Evolutionary conservation across 768 basidiomycete genomes (phyloP).

Genomic region (Trametes meyenii): DNA sequence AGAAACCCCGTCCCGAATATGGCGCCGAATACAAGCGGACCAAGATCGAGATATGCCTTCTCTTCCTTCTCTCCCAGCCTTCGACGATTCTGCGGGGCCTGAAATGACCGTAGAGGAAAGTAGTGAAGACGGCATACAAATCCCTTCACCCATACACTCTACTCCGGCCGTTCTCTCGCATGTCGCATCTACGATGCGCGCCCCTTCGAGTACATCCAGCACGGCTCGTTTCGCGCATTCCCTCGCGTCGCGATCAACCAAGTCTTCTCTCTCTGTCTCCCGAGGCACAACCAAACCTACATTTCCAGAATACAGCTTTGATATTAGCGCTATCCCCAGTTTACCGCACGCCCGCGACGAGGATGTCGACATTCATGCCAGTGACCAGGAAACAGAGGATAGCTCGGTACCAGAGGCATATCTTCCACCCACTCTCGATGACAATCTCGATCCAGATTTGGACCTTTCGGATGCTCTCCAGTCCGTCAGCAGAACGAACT

Average conservation of each 20-base stretch:
- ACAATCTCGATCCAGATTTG: slow-evolving; percentile 24
- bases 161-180: slow-evolving; percentile 50
- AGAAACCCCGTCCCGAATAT: slow-evolving; percentile 85
- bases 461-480: slow-evolving; percentile 35
- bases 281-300: slow-evolving; percentile 9
- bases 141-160: slow-evolving; percentile 63
- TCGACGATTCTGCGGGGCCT: slow-evolving; percentile 64
- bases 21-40: slow-evolving; percentile 79
- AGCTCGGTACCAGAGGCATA: slow-evolving; percentile 31
- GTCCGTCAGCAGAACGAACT: slow-evolving; percentile 33
- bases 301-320: slow-evolving; percentile 33
- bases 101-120: slow-evolving; percentile 42
- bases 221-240: slow-evolving; percentile 55
- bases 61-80: slow-evolving; percentile 71
- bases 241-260: slow-evolving; percentile 47
- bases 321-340: slow-evolving; percentile 37
- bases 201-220: slow-evolving; percentile 55
- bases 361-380: slow-evolving; percentile 29
- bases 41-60: slow-evolving; percentile 81
- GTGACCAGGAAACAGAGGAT: slow-evolving; percentile 31
- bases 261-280: slow-evolving; percentile 38
- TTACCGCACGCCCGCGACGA: slow-evolving; percentile 26
- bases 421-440: slow-evolving; percentile 22
- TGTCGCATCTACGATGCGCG: slow-evolving; percentile 51
- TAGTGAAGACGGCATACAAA: slow-evolving; percentile 48